These are phyloP conservation scores for Tylopilus felleus DNA, from an alignment of 768 basidiomycete species.

Conservation along the genomic window DNA sequence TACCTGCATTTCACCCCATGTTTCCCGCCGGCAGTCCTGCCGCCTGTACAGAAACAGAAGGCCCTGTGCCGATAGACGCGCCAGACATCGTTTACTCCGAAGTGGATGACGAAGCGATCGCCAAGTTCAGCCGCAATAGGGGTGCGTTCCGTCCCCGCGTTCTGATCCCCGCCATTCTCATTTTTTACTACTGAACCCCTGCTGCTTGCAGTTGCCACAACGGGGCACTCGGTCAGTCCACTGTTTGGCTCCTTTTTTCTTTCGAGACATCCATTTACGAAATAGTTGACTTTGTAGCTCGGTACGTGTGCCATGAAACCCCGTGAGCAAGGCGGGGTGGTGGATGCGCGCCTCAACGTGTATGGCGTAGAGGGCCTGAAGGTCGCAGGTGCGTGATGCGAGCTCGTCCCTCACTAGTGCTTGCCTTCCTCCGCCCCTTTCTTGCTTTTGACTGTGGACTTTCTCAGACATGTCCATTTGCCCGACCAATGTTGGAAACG, in stretches of 20 bases:
- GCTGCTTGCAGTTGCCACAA: constrained; percentile 1
- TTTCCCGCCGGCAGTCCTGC: constrained; percentile 33
- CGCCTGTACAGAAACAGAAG: constrained; percentile 12
- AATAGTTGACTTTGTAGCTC: constrained; percentile 35
- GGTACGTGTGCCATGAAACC: constrained; percentile 73
- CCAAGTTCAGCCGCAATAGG: constrained; percentile 19
- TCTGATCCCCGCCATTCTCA: no score
- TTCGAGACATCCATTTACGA: neutral
- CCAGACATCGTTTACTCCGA: constrained; percentile 34
- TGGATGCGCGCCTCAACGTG: constrained; percentile 58
- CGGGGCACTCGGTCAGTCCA: constrained; percentile 17
- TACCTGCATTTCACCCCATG: constrained; percentile 19
- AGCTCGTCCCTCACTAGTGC: no score
- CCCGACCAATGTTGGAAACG: constrained; percentile 25
- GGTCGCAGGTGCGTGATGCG: constrained; percentile 45
- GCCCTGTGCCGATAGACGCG: constrained; percentile 23
- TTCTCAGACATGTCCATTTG: constrained; percentile 38
- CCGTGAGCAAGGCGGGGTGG: constrained; percentile 55
- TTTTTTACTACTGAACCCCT: neutral
- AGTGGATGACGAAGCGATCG: constrained; percentile 35
- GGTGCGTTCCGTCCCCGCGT: constrained; percentile 5
- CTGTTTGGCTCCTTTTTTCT: neutral
- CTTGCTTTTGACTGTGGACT: neutral
- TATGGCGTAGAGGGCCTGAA: constrained; percentile 60
- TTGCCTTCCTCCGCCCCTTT: no score